Percentiles rank a stretch among this genome's conserved stretches.
phyloP scores from a whole-genome alignment of 495 filamentous ascomycete species.

The Bacidia gigantensis region DNA sequence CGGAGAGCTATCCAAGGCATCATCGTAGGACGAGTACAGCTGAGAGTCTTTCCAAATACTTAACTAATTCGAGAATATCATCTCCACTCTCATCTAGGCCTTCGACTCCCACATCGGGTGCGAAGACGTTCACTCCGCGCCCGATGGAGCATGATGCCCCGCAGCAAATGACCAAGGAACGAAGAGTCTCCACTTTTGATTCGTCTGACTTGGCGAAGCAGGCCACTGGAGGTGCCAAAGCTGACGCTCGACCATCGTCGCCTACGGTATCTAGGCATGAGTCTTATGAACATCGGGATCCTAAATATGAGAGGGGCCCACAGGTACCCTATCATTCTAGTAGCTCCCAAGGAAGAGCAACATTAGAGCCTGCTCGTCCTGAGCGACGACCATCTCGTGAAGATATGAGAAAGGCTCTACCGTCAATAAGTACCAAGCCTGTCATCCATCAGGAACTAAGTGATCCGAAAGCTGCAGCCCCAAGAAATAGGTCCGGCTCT shows the following conservation, averaged over 20 bases:
- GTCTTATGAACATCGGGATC: neutral
- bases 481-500: slow-evolving; percentile 4
- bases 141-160: slow-evolving; percentile 1
- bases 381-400: neutral
- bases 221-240: neutral
- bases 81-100: slow-evolving; percentile 11
- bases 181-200: neutral
- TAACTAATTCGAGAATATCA: slow-evolving; percentile 10
- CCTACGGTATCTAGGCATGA: neutral
- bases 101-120: slow-evolving; percentile 2
- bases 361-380: neutral
- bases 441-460: neutral
- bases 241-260: neutral
- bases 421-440: slow-evolving; percentile 1
- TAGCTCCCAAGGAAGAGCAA: neutral
- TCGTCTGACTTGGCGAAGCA: neutral
- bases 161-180: neutral
- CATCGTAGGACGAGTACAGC: slow-evolving; percentile 2
- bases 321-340: neutral
- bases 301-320: neutral
- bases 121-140: neutral
- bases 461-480: slow-evolving; percentile 1
- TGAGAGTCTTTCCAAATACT: slow-evolving; percentile 10
- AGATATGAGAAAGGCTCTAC: neutral
- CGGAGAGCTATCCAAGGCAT: neutral